Evolutionary conservation across 2,329 filamentous ascomycete genomes (phyloP).

Genomic region (Penicillium sp.): DNA sequence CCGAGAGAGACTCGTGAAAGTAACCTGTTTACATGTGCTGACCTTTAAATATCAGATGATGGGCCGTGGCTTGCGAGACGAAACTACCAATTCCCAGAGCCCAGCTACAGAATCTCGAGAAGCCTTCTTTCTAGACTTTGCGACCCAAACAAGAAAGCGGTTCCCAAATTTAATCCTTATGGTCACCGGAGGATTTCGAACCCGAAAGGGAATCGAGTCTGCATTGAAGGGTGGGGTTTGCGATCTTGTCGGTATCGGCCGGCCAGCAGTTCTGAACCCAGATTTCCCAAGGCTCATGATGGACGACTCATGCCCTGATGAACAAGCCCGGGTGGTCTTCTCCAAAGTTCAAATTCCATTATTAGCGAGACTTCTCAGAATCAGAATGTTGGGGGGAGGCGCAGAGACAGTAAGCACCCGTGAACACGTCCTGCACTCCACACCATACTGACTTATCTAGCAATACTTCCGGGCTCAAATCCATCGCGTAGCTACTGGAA

Average conservation of each 20-base stretch:
- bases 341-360: constrained; percentile 6
- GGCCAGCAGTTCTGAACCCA: constrained; percentile 48
- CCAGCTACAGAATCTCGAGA: constrained; percentile 49
- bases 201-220: constrained; percentile 50
- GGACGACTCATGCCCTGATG: constrained; percentile 2
- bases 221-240: constrained; percentile 48
- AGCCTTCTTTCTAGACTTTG: constrained; percentile 67
- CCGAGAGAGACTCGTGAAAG: neutral
- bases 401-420: constrained; percentile 4
- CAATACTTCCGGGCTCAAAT: constrained; percentile 7
- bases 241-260: constrained; percentile 50
- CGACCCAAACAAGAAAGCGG: constrained; percentile 48
- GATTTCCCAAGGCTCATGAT: constrained; percentile 7
- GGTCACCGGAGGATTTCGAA: constrained; percentile 64
- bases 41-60: constrained; percentile 2
- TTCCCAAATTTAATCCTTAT: constrained; percentile 51
- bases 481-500: constrained; percentile 4
- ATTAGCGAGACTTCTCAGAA: constrained; percentile 4
- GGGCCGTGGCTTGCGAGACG: constrained; percentile 7
- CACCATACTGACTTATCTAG: constrained; percentile 5
- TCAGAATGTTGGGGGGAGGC: constrained; percentile 9
- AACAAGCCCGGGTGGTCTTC: constrained; percentile 7
- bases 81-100: constrained; percentile 2
- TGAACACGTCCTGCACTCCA: constrained; percentile 2
- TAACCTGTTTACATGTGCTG: neutral